Evolutionary conservation across 1,284 basidiomycete genomes (phyloP).

Genomic region (Malassezia caprae): DNA sequence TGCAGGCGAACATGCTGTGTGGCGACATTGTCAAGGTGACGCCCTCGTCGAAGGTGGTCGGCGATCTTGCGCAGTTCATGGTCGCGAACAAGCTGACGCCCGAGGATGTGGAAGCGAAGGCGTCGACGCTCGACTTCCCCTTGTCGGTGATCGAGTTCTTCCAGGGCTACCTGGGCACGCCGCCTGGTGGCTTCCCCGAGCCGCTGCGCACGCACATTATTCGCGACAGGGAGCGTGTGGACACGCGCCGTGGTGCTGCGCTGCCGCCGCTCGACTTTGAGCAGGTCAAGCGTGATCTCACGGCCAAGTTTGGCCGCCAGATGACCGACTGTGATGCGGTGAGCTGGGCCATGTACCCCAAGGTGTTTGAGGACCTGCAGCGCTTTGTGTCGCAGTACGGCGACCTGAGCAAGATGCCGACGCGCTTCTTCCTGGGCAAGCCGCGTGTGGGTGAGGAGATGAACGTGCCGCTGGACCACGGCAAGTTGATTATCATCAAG

Average conservation of each 20-base stretch:
- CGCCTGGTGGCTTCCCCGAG: slow-evolving; percentile 86
- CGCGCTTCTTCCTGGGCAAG: slow-evolving; percentile 90
- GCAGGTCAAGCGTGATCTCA: slow-evolving; percentile 84
- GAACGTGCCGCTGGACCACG: slow-evolving; percentile 90
- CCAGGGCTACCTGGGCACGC: slow-evolving; percentile 70
- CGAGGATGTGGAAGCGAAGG: slow-evolving; percentile 73
- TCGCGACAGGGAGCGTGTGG: slow-evolving; percentile 83
- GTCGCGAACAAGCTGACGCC: slow-evolving; percentile 83
- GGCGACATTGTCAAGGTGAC: slow-evolving; percentile 99
- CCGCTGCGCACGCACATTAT: slow-evolving; percentile 83
- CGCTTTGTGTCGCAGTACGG: slow-evolving; percentile 88
- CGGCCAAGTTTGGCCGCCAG: slow-evolving; percentile 85
- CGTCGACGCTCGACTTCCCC: slow-evolving; percentile 93
- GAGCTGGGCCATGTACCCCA: slow-evolving; percentile 92
- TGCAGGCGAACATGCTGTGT: slow-evolving; percentile 60
- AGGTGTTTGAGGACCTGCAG: slow-evolving; percentile 94
- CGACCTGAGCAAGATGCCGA: slow-evolving; percentile 70
- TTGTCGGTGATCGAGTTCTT: slow-evolving; percentile 53
- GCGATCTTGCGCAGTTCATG: slow-evolving; percentile 96
- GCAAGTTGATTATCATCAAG: slow-evolving; percentile 86
- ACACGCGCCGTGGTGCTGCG: slow-evolving; percentile 77
- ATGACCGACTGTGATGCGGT: slow-evolving; percentile 75
- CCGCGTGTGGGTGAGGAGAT: slow-evolving; percentile 88
- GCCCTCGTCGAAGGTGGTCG: slow-evolving; percentile 96
- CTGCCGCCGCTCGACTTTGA: slow-evolving; percentile 86